A percentile compares a stretch with the other conserved stretches of the same genome.
Evolutionary conservation across 495 filamentous ascomycete genomes (phyloP).

Genomic region (Aspergillus nidulans): DNA sequence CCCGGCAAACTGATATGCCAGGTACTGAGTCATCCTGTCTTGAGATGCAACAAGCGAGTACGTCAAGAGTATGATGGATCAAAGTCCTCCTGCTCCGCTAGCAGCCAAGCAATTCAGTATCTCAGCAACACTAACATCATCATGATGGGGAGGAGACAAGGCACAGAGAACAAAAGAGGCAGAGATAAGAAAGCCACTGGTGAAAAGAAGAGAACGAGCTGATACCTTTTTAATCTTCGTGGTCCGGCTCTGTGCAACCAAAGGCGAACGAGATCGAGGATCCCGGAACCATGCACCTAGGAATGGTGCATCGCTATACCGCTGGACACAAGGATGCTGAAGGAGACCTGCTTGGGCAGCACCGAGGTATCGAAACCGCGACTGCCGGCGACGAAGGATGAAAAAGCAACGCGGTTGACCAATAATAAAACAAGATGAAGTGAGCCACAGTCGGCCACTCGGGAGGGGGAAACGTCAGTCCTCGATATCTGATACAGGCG

Average conservation of each 20-base stretch:
- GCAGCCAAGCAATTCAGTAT: constrained; percentile 4
- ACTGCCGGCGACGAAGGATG: neutral
- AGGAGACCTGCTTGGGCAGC: neutral
- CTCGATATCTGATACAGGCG: constrained; percentile 1
- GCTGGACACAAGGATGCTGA: constrained; percentile 8
- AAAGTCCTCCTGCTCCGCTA: neutral
- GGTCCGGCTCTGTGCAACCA: constrained; percentile 6
- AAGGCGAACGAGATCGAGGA: constrained; percentile 4
- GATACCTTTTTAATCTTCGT: constrained; percentile 6
- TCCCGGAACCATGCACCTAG: constrained; percentile 14
- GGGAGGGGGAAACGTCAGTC: neutral
- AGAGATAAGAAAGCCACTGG: neutral
- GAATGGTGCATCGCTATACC: constrained; percentile 6
- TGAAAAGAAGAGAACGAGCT: neutral
- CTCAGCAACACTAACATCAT: neutral
- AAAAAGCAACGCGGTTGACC: neutral
- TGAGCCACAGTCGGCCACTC: neutral
- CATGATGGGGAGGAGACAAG: neutral
- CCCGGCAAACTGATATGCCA: constrained; percentile 1
- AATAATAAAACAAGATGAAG: neutral
- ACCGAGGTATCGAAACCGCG: neutral
- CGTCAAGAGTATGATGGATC: neutral
- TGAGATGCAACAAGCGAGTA: neutral
- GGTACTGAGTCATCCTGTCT: constrained; percentile 10
- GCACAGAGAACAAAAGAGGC: neutral